These are phyloP conservation scores for Cercospora brassicicola DNA, from an alignment of 2,329 filamentous ascomycete genomes.

Conservation along the genomic window DNA sequence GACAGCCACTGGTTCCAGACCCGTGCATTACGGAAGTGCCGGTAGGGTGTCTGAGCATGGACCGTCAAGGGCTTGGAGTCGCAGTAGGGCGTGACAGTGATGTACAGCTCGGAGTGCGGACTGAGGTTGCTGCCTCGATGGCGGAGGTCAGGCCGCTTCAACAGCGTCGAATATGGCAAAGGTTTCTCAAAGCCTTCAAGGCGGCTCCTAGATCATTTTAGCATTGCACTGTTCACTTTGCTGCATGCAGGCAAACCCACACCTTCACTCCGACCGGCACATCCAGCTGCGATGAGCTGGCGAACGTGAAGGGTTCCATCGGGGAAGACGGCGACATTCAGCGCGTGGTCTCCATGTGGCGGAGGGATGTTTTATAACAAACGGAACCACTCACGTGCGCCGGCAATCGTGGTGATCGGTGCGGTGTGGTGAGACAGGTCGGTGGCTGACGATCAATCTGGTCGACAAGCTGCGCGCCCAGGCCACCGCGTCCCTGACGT, in stretches of 20 bases:
- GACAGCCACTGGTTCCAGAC: constrained; percentile 97
- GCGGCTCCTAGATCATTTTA: constrained; percentile 51
- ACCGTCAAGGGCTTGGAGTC: constrained; percentile 94
- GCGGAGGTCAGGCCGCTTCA: constrained; percentile 75
- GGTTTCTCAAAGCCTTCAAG: constrained; percentile 77
- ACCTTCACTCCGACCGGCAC: constrained; percentile 67
- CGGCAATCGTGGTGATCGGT: not conserved
- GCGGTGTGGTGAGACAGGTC: not conserved
- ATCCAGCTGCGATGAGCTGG: constrained; percentile 79
- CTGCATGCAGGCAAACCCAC: constrained; percentile 47
- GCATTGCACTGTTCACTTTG: not conserved
- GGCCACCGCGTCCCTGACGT: constrained; percentile 4
- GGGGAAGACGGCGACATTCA: not conserved
- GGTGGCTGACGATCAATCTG: not conserved
- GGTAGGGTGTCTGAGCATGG: constrained; percentile 88
- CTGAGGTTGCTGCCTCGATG: constrained; percentile 86
- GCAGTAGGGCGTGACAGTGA: constrained; percentile 91
- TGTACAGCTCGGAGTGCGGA: constrained; percentile 82
- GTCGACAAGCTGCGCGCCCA: not conserved
- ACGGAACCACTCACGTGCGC: not conserved
- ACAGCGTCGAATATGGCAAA: constrained; percentile 72
- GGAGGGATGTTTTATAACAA: not conserved
- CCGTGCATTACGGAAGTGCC: constrained; percentile 71
- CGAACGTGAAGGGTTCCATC: constrained; percentile 97
- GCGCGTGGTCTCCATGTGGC: not conserved